A percentile compares a stretch with the other conserved stretches of the same genome.
These are phyloP conservation scores for Salmacisia buchloeana DNA, from an alignment of 1,284 basidiomycete species.

Conservation along the genomic window DNA sequence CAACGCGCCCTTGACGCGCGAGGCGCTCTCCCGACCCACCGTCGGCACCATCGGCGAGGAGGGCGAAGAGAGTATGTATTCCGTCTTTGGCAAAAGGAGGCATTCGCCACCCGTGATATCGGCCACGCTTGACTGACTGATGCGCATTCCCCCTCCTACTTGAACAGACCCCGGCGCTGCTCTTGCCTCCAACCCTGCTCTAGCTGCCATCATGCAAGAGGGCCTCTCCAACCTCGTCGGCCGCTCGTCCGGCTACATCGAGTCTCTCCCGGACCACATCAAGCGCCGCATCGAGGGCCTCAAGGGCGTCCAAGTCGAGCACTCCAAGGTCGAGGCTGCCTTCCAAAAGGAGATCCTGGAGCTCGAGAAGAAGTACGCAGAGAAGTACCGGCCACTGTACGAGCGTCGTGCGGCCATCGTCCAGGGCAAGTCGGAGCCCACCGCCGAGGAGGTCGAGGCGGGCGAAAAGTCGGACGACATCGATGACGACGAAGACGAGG, in stretches of 20 bases:
- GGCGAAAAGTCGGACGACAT: constrained; percentile 62
- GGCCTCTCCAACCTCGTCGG: constrained; percentile 66
- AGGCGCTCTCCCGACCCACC: constrained; percentile 60
- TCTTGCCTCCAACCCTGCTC: constrained; percentile 45
- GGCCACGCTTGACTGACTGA: background rate
- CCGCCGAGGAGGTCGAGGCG: constrained; percentile 72
- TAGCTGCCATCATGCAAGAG: constrained; percentile 51
- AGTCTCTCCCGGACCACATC: constrained; percentile 74
- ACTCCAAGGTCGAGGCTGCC: constrained; percentile 85
- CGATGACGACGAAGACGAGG: constrained; percentile 56
- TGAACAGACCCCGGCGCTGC: constrained; percentile 23
- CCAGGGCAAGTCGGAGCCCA: constrained; percentile 69
- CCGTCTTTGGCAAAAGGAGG: too few species aligned
- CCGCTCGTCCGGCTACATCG: constrained; percentile 77
- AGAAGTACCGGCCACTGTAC: constrained; percentile 78
- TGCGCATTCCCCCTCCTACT: too few species aligned
- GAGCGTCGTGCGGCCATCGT: constrained; percentile 80
- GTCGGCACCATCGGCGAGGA: constrained; percentile 49
- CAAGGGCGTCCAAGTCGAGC: constrained; percentile 89
- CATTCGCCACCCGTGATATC: too few species aligned
- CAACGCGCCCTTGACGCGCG: constrained; percentile 64
- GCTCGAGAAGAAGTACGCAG: constrained; percentile 94
- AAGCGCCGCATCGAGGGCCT: constrained; percentile 83
- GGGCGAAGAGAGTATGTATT: constrained; percentile 33
- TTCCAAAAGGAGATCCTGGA: constrained; percentile 95